These are phyloP conservation scores for Suillus lakei DNA, from an alignment of 768 basidiomycete genomes.

Conservation along the genomic window DNA sequence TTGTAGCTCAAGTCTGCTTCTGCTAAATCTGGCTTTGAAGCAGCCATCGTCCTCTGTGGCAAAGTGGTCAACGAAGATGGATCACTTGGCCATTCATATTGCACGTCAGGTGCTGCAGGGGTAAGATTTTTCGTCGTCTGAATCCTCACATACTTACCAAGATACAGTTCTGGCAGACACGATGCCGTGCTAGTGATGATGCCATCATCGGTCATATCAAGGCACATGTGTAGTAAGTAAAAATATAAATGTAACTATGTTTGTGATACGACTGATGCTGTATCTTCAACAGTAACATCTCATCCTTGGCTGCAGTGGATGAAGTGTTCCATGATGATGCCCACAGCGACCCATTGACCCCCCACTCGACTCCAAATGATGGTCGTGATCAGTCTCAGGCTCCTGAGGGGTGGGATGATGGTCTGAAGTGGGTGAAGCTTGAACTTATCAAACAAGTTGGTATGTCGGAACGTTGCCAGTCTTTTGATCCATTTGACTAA, in stretches of 20 bases:
- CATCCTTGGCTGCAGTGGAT: background rate
- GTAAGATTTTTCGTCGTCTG: background rate
- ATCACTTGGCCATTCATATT: background rate
- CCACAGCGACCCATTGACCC: background rate
- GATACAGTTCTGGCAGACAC: slow-evolving; percentile 10
- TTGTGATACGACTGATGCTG: background rate
- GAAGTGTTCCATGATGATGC: background rate
- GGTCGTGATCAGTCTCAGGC: background rate
- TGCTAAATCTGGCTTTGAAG: background rate
- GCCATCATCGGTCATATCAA: slow-evolving; percentile 13
- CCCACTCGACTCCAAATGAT: background rate
- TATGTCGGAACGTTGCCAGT: background rate
- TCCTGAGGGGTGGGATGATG: background rate
- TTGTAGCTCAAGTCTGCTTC: background rate
- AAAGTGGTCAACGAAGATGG: slow-evolving; percentile 15
- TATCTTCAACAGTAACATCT: background rate
- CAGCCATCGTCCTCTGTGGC: slow-evolving; percentile 12
- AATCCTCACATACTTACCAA: background rate
- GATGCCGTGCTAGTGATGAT: slow-evolving; percentile 4
- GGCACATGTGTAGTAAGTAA: slow-evolving; percentile 17
- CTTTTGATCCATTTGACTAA: background rate
- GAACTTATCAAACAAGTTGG: background rate
- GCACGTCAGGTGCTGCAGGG: slow-evolving; percentile 1
- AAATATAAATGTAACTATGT: background rate
- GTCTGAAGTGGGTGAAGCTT: background rate